A percentile compares a stretch with the other conserved stretches of the same genome.
Conservation (phyloP, 768 basidiomycete genomes). For the Lactifluus subvellereus region DNA sequence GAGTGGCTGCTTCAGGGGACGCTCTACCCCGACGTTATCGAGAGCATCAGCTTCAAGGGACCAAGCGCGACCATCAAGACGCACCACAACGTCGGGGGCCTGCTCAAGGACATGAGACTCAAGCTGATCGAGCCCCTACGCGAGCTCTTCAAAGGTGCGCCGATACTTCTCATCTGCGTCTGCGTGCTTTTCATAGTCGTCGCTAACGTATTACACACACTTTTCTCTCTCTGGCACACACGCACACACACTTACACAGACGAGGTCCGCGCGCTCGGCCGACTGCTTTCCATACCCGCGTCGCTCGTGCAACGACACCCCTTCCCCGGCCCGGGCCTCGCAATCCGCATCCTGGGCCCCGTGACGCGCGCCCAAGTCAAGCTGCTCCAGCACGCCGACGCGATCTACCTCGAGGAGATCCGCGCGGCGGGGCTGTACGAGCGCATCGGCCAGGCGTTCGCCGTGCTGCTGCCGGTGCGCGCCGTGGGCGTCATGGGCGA, state of each 20-base stretch:
- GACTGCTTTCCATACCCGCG: constrained; percentile 84
- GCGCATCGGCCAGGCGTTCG: constrained; percentile 94
- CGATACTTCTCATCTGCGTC: background rate
- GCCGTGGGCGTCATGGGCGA: constrained; percentile 99
- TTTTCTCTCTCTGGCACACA: background rate
- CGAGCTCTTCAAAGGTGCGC: constrained; percentile 93
- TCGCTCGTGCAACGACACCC: constrained; percentile 95
- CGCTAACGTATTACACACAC: background rate
- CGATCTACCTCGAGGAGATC: constrained; percentile 97
- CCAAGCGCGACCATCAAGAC: constrained; percentile 99
- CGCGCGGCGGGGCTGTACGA: constrained; percentile 88
- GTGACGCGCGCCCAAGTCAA: constrained; percentile 91
- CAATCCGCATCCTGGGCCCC: constrained; percentile 95
- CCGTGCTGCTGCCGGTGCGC: constrained; percentile 89
- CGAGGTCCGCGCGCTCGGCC: constrained; percentile 90
- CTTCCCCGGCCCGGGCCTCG: constrained; percentile 97
- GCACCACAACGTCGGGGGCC: constrained; percentile 96
- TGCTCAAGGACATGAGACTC: constrained; percentile 96
- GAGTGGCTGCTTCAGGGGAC: constrained; percentile 98
- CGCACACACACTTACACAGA: constrained; percentile 43
- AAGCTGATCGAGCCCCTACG: constrained; percentile 97
- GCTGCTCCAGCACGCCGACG: constrained; percentile 87
- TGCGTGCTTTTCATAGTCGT: background rate
- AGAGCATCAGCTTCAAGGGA: constrained; percentile 98
- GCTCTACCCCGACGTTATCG: constrained; percentile 97